phyloP scores from a whole-genome alignment of 2,329 filamentous ascomycete species.

The Lithohypha guttulata region DNA sequence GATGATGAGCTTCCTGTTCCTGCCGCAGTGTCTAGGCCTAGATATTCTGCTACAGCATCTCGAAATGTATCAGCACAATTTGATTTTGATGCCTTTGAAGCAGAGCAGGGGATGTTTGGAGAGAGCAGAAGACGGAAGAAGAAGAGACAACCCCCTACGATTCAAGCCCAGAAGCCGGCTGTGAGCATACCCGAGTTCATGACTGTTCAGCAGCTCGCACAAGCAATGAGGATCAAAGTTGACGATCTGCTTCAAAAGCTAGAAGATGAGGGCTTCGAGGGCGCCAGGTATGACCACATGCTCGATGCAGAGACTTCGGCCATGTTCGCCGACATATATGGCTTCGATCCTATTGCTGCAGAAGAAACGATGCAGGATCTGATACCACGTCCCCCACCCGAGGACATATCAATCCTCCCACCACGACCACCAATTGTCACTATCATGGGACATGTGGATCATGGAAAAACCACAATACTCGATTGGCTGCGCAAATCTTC shows the following conservation, averaged over 20 bases:
- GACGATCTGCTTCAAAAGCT: conserved; percentile 65
- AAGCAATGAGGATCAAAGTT: conserved; percentile 59
- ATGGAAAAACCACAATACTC: conserved; percentile 92
- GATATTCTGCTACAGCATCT: background rate
- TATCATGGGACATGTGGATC: conserved; percentile 98
- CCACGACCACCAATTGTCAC: conserved; percentile 84
- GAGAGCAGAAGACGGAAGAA: conserved; percentile 31
- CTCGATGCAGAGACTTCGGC: conserved; percentile 84
- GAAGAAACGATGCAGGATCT: conserved; percentile 56
- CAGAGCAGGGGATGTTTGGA: conserved; percentile 17
- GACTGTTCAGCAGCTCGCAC: conserved; percentile 70
- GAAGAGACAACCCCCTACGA: conserved; percentile 33
- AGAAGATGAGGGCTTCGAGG: conserved; percentile 79
- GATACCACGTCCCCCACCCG: conserved; percentile 54
- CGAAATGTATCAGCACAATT: background rate
- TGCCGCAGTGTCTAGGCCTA: conserved; percentile 15
- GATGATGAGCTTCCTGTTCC: conserved; percentile 30
- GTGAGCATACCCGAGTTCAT: conserved; percentile 86
- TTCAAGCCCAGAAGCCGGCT: conserved; percentile 37
- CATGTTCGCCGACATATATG: conserved; percentile 83
- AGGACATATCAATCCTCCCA: conserved; percentile 58
- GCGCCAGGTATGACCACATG: conserved; percentile 69
- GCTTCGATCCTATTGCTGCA: conserved; percentile 74
- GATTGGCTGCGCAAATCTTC: conserved; percentile 91
- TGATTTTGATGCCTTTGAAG: conserved; percentile 7